Conservation (phyloP, 2,329 filamentous ascomycete genomes). For the Cytospora mali region DNA sequence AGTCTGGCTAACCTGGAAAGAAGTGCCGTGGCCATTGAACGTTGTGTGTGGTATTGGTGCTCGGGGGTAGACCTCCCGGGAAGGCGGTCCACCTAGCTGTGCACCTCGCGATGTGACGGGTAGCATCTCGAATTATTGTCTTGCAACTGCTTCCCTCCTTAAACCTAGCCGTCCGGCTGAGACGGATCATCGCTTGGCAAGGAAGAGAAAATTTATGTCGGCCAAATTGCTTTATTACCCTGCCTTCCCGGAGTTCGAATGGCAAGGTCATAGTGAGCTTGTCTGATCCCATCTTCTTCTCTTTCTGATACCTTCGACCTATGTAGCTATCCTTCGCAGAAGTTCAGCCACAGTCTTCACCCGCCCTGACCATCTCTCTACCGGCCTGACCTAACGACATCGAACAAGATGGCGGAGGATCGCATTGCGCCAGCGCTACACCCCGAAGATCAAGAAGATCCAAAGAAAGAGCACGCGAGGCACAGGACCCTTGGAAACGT, state of each 20-base stretch:
- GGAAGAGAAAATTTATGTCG: background rate
- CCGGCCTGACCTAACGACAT: background rate
- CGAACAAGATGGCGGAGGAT: slow-evolving; percentile 27
- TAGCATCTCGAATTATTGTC: background rate
- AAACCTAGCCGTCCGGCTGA: background rate
- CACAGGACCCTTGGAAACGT: slow-evolving; percentile 44
- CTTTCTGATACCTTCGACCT: background rate
- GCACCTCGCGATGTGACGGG: background rate
- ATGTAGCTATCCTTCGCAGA: background rate
- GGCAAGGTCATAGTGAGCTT: background rate
- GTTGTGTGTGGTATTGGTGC: slow-evolving; percentile 4
- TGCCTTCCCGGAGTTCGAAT: slow-evolving; percentile 4
- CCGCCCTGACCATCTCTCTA: background rate
- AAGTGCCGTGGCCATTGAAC: background rate
- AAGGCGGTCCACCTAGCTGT: background rate
- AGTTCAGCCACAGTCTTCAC: background rate
- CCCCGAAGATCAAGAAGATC: slow-evolving; percentile 25
- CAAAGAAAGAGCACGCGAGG: slow-evolving; percentile 27
- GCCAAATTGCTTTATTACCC: background rate
- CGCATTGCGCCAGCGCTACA: slow-evolving; percentile 28
- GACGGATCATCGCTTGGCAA: background rate
- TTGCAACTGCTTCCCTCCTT: background rate
- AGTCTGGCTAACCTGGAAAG: slow-evolving; percentile 11
- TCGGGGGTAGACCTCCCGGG: background rate
- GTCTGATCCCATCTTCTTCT: background rate